phyloP scores from a whole-genome alignment of 2,329 filamentous ascomycete species.

The Westerdykella ornata region DNA sequence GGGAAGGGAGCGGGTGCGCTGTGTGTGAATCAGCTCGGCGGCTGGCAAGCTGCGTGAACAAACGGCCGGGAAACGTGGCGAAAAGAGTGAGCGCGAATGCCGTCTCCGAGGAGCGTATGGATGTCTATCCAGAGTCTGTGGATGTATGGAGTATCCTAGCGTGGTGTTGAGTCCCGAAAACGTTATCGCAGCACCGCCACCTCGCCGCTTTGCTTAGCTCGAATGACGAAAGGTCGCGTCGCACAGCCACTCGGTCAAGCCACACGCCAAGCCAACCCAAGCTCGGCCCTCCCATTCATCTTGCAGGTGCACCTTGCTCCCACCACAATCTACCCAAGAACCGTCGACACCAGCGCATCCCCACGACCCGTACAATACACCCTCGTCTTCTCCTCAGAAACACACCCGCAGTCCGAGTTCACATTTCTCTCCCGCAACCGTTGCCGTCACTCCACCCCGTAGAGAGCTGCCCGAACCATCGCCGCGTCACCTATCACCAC shows the following conservation, averaged over 20 bases:
- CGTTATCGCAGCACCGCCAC: no score
- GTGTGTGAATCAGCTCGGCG: no score
- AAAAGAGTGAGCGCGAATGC: neutral
- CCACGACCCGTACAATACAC: conserved; percentile 8
- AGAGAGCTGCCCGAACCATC: conserved; percentile 7
- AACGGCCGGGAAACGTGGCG: neutral
- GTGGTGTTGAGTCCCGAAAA: conserved; percentile 5
- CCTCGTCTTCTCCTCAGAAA: conserved; percentile 4
- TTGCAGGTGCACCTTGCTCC: neutral
- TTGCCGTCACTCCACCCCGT: conserved; percentile 5
- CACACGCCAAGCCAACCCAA: conserved; percentile 2
- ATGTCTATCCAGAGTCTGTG: neutral
- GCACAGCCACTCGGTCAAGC: conserved; percentile 1
- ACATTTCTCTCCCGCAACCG: conserved; percentile 1
- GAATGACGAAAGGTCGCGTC: conserved; percentile 13
- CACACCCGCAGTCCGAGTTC: conserved; percentile 1
- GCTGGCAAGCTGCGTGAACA: no score
- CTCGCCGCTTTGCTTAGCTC: no score
- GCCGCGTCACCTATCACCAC: conserved; percentile 16
- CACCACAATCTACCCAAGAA: conserved; percentile 1
- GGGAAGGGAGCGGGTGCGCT: no score
- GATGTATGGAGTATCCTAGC: neutral
- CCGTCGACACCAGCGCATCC: conserved; percentile 3
- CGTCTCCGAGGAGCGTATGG: neutral
- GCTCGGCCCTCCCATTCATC: conserved; percentile 9